Conservation (phyloP, 2,329 filamentous ascomycete species). For the Diaporthe citriasiana region DNA sequence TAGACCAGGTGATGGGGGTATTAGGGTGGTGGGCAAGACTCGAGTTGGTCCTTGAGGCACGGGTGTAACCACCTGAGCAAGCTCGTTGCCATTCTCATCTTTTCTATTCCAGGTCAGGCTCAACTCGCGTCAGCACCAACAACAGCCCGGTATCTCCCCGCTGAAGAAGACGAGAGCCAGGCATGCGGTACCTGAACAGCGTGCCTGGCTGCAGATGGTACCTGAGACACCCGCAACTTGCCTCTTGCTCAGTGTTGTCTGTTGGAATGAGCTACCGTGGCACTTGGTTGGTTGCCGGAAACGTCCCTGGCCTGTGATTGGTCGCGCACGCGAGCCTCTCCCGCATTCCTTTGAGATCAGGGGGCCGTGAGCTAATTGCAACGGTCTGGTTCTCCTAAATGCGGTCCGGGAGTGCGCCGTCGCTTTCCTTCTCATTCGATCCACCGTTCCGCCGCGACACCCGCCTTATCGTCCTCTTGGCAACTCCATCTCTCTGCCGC, state of each 20-base stretch:
- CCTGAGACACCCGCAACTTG: conserved; percentile 36
- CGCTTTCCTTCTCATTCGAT: conserved; percentile 6
- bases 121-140: conserved; percentile 7
- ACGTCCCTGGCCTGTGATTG: conserved; percentile 25
- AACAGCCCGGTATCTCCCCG: conserved; percentile 17
- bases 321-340: conserved; percentile 25
- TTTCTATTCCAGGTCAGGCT: conserved; percentile 26
- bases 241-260: not conserved
- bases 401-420: conserved; percentile 33
- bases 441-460: conserved; percentile 27
- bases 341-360: conserved; percentile 40
- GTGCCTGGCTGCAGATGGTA: conserved; percentile 30
- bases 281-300: conserved; percentile 36
- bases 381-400: conserved; percentile 28
- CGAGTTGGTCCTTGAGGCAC: conserved; percentile 18
- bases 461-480: conserved; percentile 17
- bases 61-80: conserved; percentile 36
- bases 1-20: conserved; percentile 23
- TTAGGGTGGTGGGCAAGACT: conserved; percentile 18
- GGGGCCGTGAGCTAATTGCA: conserved; percentile 35
- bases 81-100: conserved; percentile 17
- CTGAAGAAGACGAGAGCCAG: not conserved
- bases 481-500: conserved; percentile 32
- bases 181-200: conserved; percentile 33
- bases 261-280: conserved; percentile 16